Evolutionary conservation across 495 filamentous ascomycete species (phyloP).

Genomic region (Lentithecium fluviatile): DNA sequence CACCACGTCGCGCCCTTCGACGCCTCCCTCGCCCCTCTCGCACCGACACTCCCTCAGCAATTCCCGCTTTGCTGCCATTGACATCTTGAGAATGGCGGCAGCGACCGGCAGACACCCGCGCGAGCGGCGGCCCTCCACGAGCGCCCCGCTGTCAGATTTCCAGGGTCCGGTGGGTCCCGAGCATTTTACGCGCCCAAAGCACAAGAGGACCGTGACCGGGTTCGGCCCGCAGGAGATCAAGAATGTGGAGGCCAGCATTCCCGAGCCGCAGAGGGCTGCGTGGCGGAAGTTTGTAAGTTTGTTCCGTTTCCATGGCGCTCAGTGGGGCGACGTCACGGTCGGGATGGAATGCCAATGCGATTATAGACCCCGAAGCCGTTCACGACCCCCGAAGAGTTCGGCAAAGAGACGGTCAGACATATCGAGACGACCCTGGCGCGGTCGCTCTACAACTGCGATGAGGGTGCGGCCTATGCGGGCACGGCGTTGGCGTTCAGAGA

Average conservation of each 20-base stretch:
- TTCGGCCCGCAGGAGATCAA: constrained; percentile 91
- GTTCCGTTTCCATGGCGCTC: constrained; percentile 7
- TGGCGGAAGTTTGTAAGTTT: constrained; percentile 75
- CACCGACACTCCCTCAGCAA: constrained; percentile 18
- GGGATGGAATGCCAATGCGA: neutral
- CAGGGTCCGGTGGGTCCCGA: constrained; percentile 76
- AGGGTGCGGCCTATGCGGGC: constrained; percentile 86
- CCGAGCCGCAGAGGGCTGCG: constrained; percentile 81
- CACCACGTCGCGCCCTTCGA: constrained; percentile 16
- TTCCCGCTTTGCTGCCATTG: constrained; percentile 22
- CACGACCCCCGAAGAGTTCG: constrained; percentile 70
- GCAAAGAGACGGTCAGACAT: constrained; percentile 83
- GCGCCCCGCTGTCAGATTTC: constrained; percentile 78
- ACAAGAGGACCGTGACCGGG: constrained; percentile 90
- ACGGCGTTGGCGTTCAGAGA: constrained; percentile 89
- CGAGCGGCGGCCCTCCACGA: constrained; percentile 72
- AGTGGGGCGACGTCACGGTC: neutral
- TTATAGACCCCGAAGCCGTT: constrained; percentile 65
- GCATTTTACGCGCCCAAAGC: constrained; percentile 69
- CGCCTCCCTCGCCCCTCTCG: constrained; percentile 21
- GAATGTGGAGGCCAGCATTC: constrained; percentile 83
- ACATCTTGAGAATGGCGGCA: constrained; percentile 15
- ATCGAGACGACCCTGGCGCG: constrained; percentile 95
- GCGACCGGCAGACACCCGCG: constrained; percentile 41
- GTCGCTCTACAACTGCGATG: constrained; percentile 97